Percentiles rank a stretch among this genome's conserved stretches.
These are phyloP conservation scores for Cryptococcus floricola DNA, from an alignment of 1,284 basidiomycete genomes.

Conservation along the genomic window DNA sequence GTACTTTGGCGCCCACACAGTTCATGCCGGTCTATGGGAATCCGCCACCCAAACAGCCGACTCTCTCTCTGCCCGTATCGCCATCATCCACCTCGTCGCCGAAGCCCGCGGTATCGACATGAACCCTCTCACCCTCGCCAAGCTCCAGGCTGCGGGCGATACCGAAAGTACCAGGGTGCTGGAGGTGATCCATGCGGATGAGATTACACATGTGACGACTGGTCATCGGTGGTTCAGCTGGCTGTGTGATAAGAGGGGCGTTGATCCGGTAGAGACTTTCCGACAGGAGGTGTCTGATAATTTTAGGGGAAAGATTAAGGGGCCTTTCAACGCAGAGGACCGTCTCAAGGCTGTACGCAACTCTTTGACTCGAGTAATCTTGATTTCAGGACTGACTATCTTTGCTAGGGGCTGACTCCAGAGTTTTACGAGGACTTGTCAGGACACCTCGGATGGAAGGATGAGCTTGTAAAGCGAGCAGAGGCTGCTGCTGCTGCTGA, in stretches of 20 bases:
- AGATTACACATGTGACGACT: conserved; percentile 73
- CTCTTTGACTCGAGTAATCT: not conserved
- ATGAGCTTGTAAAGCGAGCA: not conserved
- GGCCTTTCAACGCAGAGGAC: conserved; percentile 76
- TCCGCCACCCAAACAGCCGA: conserved; percentile 68
- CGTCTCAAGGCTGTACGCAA: conserved; percentile 60
- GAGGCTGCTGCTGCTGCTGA: conserved; percentile 12
- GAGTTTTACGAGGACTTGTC: conserved; percentile 69
- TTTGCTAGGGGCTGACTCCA: conserved; percentile 57
- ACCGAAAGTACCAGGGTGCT: conserved; percentile 65
- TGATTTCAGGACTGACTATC: not conserved
- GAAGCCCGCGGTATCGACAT: conserved; percentile 84
- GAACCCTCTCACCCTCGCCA: conserved; percentile 76
- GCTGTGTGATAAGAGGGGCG: conserved; percentile 57
- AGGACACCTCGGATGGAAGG: conserved; percentile 47
- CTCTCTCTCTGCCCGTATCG: conserved; percentile 69
- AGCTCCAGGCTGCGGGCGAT: conserved; percentile 68
- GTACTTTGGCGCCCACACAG: conserved; percentile 60
- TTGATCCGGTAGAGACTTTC: conserved; percentile 69
- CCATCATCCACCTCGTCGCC: conserved; percentile 85
- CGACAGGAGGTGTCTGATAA: conserved; percentile 67
- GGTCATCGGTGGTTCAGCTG: conserved; percentile 82
- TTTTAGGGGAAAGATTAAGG: conserved; percentile 75
- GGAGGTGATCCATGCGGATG: conserved; percentile 75
- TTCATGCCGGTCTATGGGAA: conserved; percentile 77